phyloP scores from a whole-genome alignment of 495 filamentous ascomycete genomes.

The Annulohypoxylon stygium region DNA sequence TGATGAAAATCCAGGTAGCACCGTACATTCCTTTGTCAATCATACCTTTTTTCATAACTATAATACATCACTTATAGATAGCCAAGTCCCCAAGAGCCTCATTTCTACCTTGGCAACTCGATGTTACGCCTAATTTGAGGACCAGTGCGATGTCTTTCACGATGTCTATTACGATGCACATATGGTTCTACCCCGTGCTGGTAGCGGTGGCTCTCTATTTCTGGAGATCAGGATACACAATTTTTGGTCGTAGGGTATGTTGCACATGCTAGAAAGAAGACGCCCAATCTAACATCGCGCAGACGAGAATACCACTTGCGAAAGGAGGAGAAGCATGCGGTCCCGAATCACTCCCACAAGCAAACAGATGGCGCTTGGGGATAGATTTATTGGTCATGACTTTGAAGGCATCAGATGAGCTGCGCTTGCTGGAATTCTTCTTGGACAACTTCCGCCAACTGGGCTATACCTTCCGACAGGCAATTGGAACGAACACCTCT shows the following conservation, averaged over 20 bases:
- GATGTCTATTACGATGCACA: slow-evolving; percentile 17
- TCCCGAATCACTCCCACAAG: slow-evolving; percentile 20
- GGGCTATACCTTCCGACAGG: slow-evolving; percentile 39
- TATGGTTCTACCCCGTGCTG: slow-evolving; percentile 22
- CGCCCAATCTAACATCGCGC: slow-evolving; percentile 6
- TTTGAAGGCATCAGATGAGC: slow-evolving; percentile 31
- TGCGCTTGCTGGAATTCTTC: slow-evolving; percentile 39
- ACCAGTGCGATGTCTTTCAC: neutral
- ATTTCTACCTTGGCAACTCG: neutral
- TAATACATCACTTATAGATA: neutral
- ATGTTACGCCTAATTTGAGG: neutral
- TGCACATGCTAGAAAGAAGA: too few relatives aligned
- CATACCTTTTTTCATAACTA: neutral
- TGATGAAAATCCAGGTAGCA: neutral
- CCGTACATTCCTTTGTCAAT: neutral
- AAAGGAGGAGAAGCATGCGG: slow-evolving; percentile 13
- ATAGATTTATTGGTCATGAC: slow-evolving; percentile 35
- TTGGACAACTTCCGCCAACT: slow-evolving; percentile 39
- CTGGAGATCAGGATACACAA: slow-evolving; percentile 6
- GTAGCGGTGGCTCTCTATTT: slow-evolving; percentile 22
- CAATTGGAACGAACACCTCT: slow-evolving; percentile 31
- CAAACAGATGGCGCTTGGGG: slow-evolving; percentile 38
- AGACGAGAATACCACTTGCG: neutral
- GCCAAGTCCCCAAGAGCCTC: neutral
- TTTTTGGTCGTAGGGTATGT: slow-evolving; percentile 12